Evolutionary conservation across 2,329 filamentous ascomycete species (phyloP).

Genomic region (Orbilia brochopaga): DNA sequence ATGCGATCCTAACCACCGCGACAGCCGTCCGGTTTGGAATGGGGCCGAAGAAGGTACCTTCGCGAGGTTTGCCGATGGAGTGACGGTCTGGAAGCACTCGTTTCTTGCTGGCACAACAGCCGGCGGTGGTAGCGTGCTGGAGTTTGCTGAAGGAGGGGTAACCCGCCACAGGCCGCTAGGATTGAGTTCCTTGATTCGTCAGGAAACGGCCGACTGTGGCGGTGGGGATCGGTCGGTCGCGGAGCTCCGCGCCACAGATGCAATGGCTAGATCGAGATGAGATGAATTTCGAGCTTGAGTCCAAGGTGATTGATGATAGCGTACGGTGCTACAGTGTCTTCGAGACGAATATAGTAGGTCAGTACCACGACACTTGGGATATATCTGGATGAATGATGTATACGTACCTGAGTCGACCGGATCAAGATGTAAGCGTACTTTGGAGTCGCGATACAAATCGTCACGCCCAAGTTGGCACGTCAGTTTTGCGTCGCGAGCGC

Average conservation of each 20-base stretch:
- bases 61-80: conserved; percentile 34
- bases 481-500: background rate
- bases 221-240: conserved; percentile 12
- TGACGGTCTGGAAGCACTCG: conserved; percentile 27
- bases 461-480: background rate
- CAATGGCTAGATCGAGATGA: conserved; percentile 20
- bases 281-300: background rate
- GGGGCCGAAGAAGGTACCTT: conserved; percentile 9
- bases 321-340: no score
- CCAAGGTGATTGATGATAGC: no score
- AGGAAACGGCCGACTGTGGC: background rate
- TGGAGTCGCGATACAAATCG: no score
- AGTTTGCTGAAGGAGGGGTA: conserved; percentile 50
- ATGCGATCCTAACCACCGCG: conserved; percentile 19
- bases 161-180: conserved; percentile 41
- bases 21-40: conserved; percentile 14
- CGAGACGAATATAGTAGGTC: background rate
- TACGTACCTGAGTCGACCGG: background rate
- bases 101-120: conserved; percentile 41
- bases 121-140: conserved; percentile 34
- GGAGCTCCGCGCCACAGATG: conserved; percentile 32
- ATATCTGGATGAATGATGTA: background rate
- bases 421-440: no score
- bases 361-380: background rate
- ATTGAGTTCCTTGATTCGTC: conserved; percentile 31